Evolutionary conservation across 2,329 filamentous ascomycete genomes (phyloP).

Genomic region (Pseudogymnoascus sp.): DNA sequence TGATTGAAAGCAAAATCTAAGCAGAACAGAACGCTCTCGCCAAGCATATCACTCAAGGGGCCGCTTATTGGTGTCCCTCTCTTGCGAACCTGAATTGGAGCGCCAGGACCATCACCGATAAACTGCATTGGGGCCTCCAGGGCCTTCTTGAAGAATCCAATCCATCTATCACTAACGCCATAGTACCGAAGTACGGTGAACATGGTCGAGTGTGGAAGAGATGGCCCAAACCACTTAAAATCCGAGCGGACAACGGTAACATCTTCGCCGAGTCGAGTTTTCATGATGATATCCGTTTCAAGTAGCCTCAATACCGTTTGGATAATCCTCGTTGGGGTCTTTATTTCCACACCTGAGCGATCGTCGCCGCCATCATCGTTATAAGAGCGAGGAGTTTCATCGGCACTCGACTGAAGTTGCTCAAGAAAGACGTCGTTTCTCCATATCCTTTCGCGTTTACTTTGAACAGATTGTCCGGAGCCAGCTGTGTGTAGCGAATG

Average conservation of each 20-base stretch:
- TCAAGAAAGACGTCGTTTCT: slow-evolving; percentile 44
- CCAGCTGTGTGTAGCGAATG: background rate
- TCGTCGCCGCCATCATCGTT: slow-evolving; percentile 30
- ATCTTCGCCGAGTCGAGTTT: slow-evolving; percentile 38
- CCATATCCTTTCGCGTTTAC: slow-evolving; percentile 36
- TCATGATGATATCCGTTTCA: slow-evolving; percentile 45
- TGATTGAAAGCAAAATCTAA: slow-evolving; percentile 58
- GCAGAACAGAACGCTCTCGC: slow-evolving; percentile 53
- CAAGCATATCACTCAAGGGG: slow-evolving; percentile 49
- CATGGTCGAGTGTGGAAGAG: slow-evolving; percentile 51
- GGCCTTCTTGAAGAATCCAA: slow-evolving; percentile 51
- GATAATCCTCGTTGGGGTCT: slow-evolving; percentile 40
- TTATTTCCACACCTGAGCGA: slow-evolving; percentile 25
- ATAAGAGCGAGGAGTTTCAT: slow-evolving; percentile 33
- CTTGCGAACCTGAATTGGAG: slow-evolving; percentile 37
- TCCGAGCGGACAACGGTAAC: slow-evolving; percentile 49
- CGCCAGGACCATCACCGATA: slow-evolving; percentile 40
- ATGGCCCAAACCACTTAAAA: slow-evolving; percentile 50
- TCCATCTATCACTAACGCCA: slow-evolving; percentile 47
- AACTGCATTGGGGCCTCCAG: slow-evolving; percentile 53
- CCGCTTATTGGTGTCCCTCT: slow-evolving; percentile 53
- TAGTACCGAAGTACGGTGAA: slow-evolving; percentile 49
- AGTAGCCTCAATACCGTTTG: slow-evolving; percentile 49
- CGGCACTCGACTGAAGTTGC: slow-evolving; percentile 37
- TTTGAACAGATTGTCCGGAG: slow-evolving; percentile 23